phyloP scores from a whole-genome alignment of 1,139 yeast genomes.

The Waltiozyma solani region DNA sequence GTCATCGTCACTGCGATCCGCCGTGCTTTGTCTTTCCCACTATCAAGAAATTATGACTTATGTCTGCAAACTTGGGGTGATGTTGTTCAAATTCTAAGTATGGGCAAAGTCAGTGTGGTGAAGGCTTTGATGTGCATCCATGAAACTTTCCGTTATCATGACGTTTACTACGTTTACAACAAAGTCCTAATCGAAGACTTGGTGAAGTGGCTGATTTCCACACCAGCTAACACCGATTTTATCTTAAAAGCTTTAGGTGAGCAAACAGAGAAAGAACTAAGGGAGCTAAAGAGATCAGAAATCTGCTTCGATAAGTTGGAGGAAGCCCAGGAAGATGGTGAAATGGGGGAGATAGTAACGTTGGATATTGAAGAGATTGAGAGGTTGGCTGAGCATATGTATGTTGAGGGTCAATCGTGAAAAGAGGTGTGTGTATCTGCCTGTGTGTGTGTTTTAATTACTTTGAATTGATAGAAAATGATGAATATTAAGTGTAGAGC shows the following conservation, averaged over 20 bases:
- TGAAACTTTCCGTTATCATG: conserved; percentile 76
- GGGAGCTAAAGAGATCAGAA: conserved; percentile 19
- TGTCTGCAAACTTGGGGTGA: conserved; percentile 64
- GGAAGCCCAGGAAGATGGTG: conserved; percentile 8
- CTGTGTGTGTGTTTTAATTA: too few relatives aligned
- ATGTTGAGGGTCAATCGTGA: conserved; percentile 11
- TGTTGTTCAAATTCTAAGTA: conserved; percentile 51
- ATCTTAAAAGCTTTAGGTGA: conserved; percentile 56
- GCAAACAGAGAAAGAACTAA: conserved; percentile 37
- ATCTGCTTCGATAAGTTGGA: conserved; percentile 28
- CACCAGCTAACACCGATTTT: conserved; percentile 33
- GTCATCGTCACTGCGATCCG: conserved; percentile 52
- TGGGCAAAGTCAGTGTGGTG: conserved; percentile 61
- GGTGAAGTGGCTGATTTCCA: conserved; percentile 66
- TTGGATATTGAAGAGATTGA: conserved; percentile 39
- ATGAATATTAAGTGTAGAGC: too few relatives aligned
- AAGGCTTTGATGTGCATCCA: conserved; percentile 48
- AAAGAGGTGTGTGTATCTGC: too few relatives aligned
- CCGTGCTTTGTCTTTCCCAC: conserved; percentile 70
- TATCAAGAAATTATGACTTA: conserved; percentile 63
- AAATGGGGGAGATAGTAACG: conserved; percentile 22
- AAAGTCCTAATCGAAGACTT: conserved; percentile 74
- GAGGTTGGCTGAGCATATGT: conserved; percentile 43
- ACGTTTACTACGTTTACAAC: conserved; percentile 81
- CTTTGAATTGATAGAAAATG: too few relatives aligned